These are phyloP conservation scores for Pelagophyceae sp. DNA, from an alignment of 352 stramenopile species.

Conservation along the genomic window DNA sequence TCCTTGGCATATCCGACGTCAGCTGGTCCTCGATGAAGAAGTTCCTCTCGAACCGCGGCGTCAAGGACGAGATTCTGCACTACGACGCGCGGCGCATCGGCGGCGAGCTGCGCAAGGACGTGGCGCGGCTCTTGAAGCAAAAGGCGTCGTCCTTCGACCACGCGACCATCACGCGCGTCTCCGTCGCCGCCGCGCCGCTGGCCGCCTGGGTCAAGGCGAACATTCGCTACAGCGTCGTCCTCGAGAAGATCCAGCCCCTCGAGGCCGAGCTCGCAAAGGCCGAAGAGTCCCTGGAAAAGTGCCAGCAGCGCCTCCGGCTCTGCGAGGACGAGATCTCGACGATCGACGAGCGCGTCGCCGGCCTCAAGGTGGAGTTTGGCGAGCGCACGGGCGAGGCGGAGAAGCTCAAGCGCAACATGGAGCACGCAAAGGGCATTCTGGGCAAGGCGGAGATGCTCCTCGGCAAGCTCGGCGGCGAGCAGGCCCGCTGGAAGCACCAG, in stretches of 20 bases:
- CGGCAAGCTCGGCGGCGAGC: conserved; percentile 75
- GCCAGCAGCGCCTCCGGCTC: conserved; percentile 66
- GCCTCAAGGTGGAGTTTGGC: conserved; percentile 81
- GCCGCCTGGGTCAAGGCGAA: conserved; percentile 90
- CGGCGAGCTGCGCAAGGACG: conserved; percentile 71
- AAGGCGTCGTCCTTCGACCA: conserved; percentile 84
- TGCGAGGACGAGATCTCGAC: conserved; percentile 79
- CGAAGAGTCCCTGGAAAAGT: conserved; percentile 67
- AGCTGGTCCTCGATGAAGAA: conserved; percentile 94
- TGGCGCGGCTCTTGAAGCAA: conserved; percentile 79
- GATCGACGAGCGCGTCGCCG: conserved; percentile 64
- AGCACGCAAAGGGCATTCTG: conserved; percentile 72
- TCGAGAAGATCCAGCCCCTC: conserved; percentile 87
- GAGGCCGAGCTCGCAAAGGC: conserved; percentile 76
- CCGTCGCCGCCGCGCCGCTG: conserved; percentile 78
- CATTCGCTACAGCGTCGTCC: conserved; percentile 82
- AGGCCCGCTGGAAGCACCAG: conserved; percentile 76
- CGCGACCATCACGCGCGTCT: conserved; percentile 83
- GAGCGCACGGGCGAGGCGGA: conserved; percentile 83
- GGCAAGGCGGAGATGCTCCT: conserved; percentile 79
- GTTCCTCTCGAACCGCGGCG: conserved; percentile 82
- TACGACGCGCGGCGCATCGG: conserved; percentile 83
- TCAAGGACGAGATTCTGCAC: conserved; percentile 93
- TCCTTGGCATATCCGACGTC: conserved; percentile 81
- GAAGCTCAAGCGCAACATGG: conserved; percentile 68